Base-by-base conservation (phyloP, 306 rosid species). In the Ormosia semicastrata region DNA sequence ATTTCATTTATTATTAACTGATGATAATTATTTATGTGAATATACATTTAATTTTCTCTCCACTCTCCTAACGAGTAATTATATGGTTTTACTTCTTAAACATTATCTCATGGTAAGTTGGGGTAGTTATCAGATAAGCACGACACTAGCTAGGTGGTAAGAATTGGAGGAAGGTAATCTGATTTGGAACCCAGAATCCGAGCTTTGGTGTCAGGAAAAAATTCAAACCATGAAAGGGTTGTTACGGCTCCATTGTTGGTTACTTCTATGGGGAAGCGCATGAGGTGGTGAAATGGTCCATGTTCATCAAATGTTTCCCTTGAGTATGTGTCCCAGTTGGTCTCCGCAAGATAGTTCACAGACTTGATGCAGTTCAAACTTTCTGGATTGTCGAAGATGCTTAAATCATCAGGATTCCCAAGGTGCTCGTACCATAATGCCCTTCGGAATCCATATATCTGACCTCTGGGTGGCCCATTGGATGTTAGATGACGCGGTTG, bases 381-480 rank as follows among this genome's bases (percentile, higher is more conserved):
- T 73, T 81, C 84, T 84, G 90, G 90, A 37, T 52, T 0, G 29
- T 84, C 41, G 4, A 77, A 81, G 17, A 57, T 57, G 50, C 11
- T 56, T 66, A 52, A 10, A 43, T 43, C 43, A 36, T 80, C 11
- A 5, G 17, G 3, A 71, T 59, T 6, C 3, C 86, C 89, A n/a
- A 93, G 85, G 79, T 95, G 97, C 47, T 95, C 97, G 66, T 24
- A 54, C 99, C 97, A 92, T 15, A 95, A 83, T 73, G 92, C 74
- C 49, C 84, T 52, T 71, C 98, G 75, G 62, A 95, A 89, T 37
- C 89, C 97, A 47, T 71, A 71, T 12, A 92, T 92, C 11, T 90
- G 85, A 12, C 96, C 98, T 64, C 70, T 90, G 0, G 92, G 78
- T 66, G 73, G 81, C 7, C 77, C 80, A 5, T 53, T 9, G 2